Evolutionary conservation across 768 basidiomycete genomes (phyloP), one percentile per base, ranked within the genome.

Genomic region (Tulasnella sp.): DNA sequence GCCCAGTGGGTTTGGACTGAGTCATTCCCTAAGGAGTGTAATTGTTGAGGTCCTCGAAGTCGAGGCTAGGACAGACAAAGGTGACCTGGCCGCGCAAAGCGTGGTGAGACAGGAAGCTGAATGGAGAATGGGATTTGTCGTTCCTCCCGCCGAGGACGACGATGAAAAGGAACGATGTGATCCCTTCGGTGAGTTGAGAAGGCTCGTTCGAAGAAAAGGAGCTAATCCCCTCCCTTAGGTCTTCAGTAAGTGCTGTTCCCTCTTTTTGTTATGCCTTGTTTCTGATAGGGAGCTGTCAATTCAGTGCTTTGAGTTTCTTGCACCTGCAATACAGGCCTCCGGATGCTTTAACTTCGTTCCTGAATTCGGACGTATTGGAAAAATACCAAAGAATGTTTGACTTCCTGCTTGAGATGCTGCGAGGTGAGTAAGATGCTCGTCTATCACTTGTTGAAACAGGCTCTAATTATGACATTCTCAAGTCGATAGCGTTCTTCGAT

Each of bases 321-420:
- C 93, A 93, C 80, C 90, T 97, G 85, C 90, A 94, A 79, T 97
- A 97, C 82, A 91, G 91, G 79, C 91, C 93, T n/a, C 93, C 94
- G 1, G 86, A 86, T n/a, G 88, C 93, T 0, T 84, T 97, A 49
- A 88, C 90, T 67, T 86, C 90, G 14, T 81, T 97, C 12, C 91
- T 97, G 39, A 89, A 93, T 1, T 85, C 88, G 0, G 85, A 88
- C 5, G 87, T 92, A 39, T 82, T 96, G n/a, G 90, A 88, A 6
- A 96, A 96, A 81, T 96, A 96, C 80, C 93, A 95, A 79, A 85
- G 92, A 52, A 85, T 96, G 78, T 94, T 95, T 81, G 86, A 91
- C 0, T 90, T 95, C 79, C 87, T 94, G 68, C 84, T 97, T 40
- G 87, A 94, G 38, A 84, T 96, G 52, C 86, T 91, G 80, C 87